phyloP scores from a whole-genome alignment of 2,329 filamentous ascomycete species.

The Gaeumannomyces tritici region DNA sequence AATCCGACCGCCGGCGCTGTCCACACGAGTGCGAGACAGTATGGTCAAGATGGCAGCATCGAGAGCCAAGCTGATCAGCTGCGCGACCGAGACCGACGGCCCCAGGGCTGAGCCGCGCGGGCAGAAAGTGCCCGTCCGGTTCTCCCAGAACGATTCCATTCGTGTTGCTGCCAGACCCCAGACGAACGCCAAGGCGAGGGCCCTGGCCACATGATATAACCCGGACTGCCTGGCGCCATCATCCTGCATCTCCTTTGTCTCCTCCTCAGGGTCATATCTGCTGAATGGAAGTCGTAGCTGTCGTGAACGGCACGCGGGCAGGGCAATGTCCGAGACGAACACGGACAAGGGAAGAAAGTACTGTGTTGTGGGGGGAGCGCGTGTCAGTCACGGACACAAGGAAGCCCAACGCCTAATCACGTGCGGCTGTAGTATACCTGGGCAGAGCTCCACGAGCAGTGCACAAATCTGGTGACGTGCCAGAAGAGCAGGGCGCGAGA shows the following conservation, averaged over 20 bases:
- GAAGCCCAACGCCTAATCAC: too few species aligned
- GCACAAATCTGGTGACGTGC: background rate
- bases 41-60: background rate
- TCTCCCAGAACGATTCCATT: background rate
- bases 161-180: background rate
- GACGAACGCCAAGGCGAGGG: background rate
- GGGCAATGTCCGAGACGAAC: background rate
- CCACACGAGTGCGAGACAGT: background rate
- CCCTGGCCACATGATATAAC: background rate
- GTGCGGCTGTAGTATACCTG: background rate
- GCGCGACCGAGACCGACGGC: background rate
- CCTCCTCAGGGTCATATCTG: background rate
- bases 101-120: background rate
- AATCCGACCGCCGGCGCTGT: background rate
- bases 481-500: background rate
- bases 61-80: background rate
- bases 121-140: background rate
- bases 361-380: background rate
- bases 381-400: background rate
- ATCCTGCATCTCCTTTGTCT: background rate
- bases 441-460: background rate
- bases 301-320: background rate
- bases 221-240: background rate
- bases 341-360: background rate
- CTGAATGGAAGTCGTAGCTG: background rate